phyloP scores from a whole-genome alignment of 2,329 filamentous ascomycete genomes.

The Colletotrichum eremochloae region DNA sequence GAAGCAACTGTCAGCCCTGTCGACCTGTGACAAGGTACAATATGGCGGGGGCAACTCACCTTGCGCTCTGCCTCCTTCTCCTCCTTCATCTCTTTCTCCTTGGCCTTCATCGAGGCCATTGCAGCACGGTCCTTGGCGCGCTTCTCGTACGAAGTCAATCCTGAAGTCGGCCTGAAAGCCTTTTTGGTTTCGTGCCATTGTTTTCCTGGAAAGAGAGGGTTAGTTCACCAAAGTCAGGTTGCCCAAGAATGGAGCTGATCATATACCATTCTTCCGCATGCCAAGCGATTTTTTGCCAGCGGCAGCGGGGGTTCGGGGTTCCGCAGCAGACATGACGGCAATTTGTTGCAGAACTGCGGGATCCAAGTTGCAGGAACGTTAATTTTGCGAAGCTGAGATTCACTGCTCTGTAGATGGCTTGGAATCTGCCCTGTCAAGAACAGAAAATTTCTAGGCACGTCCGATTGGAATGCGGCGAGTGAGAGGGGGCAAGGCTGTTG shows the following conservation, averaged over 20 bases:
- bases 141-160: conserved; percentile 83
- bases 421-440: conserved; percentile 15
- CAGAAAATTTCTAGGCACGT: conserved; percentile 29
- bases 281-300: conserved; percentile 63
- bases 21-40: background rate
- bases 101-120: conserved; percentile 84
- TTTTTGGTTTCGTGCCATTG: conserved; percentile 90
- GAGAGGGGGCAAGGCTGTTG: conserved; percentile 21
- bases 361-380: conserved; percentile 29
- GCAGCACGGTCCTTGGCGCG: conserved; percentile 78
- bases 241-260: conserved; percentile 26
- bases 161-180: conserved; percentile 85
- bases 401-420: conserved; percentile 26
- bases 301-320: conserved; percentile 50
- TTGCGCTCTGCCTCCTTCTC: conserved; percentile 93
- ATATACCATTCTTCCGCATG: conserved; percentile 86
- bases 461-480: conserved; percentile 25
- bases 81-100: conserved; percentile 95
- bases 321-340: conserved; percentile 59
- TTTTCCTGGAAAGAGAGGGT: conserved; percentile 74
- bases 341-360: conserved; percentile 29
- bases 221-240: conserved; percentile 5
- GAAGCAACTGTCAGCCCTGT: conserved; percentile 17
- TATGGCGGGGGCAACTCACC: conserved; percentile 63
- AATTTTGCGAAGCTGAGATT: conserved; percentile 37